Evolutionary conservation across 495 filamentous ascomycete species (phyloP), one percentile per base, ranked within the genome.

Genomic region (Hyaloscypha bicolor): DNA sequence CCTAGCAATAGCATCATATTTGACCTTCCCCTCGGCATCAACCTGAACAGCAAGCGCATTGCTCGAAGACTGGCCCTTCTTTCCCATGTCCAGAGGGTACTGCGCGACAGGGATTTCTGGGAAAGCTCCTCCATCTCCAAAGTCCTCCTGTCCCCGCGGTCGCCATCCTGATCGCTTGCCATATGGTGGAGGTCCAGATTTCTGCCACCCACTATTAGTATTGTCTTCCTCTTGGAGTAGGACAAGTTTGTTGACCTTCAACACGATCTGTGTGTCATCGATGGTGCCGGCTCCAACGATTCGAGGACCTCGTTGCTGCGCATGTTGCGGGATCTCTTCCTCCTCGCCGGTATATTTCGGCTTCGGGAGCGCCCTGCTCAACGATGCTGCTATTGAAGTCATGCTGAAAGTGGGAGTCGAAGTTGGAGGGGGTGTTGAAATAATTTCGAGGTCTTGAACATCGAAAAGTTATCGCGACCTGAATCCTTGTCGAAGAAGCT

Each of bases 101-200:
- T 99, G 95, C 31, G 94, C 95, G 56, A 98, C 87, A 30, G 90
- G 88, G 55, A 99, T 89, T 76, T 99, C 95, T 39, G 95, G 93
- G 78, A 98, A 99, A 58, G 94, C 93, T 72, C 95, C 95, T 65
- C 95, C 95, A 82, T 98, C 94, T 72, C 91, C 94, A 79, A 92
- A 98, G 78, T 98, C 96, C 77, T 97, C 94, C 67, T 88, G 82
- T 12, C 83, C 84, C 67, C 93, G 88, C 21, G 93, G 93, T 66
- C 94, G 88, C 93, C 93, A 97, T 85, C 90, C 89, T 76, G 88
- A 75, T 67, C 93, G 90, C 70, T 94, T 88, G 39, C 89, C 88
- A 74, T 97, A 96, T 3, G 93, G 86, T 6, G 96, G 93, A 51
- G 95, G 95, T 9, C 95, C 93, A 55, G 82, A 83, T 79, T 87